Evolutionary conservation across 1,139 yeast species (phyloP).

Genomic region (Saccharomyces hybrid): DNA sequence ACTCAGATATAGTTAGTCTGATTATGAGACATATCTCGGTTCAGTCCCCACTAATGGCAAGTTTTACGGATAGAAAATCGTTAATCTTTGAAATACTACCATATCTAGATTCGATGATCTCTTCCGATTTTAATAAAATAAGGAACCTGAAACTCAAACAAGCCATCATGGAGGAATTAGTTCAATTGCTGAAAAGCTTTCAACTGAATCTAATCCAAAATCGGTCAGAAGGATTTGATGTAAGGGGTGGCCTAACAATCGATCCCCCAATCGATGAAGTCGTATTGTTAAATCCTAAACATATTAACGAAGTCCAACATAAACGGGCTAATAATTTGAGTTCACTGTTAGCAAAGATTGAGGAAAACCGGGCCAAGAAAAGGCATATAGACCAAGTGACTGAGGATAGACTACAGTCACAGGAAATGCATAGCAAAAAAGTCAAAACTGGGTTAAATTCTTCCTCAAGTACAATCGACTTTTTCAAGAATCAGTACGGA

Average conservation of each 20-base stretch:
- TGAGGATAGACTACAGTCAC: slow-evolving; percentile 22
- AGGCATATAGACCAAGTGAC: slow-evolving; percentile 31
- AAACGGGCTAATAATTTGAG: slow-evolving; percentile 32
- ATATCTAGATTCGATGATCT: slow-evolving; percentile 39
- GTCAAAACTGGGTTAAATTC: slow-evolving; percentile 18
- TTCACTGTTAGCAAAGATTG: slow-evolving; percentile 37
- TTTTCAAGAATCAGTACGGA: slow-evolving; percentile 34
- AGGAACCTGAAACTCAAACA: slow-evolving; percentile 24
- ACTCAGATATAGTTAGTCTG: slow-evolving; percentile 13
- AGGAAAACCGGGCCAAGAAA: slow-evolving; percentile 33
- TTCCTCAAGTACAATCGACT: slow-evolving; percentile 25
- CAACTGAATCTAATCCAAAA: slow-evolving; percentile 18
- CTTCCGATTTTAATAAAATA: slow-evolving; percentile 36
- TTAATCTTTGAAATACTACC: slow-evolving; percentile 39
- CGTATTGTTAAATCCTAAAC: slow-evolving; percentile 20
- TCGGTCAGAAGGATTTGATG: slow-evolving; percentile 23
- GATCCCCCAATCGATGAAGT: slow-evolving; percentile 31
- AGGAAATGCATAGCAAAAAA: slow-evolving; percentile 29
- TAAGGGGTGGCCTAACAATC: slow-evolving; percentile 26
- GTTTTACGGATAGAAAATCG: slow-evolving; percentile 16
- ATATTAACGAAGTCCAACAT: slow-evolving; percentile 20
- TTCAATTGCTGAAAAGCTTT: slow-evolving; percentile 29
- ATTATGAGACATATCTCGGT: slow-evolving; percentile 12
- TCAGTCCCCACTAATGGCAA: slow-evolving; percentile 10
- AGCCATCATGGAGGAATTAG: slow-evolving; percentile 23